Evolutionary conservation across 306 rosid genomes (phyloP), one percentile per base, ranked within the genome.

Genomic region (Quercus variabilis): DNA sequence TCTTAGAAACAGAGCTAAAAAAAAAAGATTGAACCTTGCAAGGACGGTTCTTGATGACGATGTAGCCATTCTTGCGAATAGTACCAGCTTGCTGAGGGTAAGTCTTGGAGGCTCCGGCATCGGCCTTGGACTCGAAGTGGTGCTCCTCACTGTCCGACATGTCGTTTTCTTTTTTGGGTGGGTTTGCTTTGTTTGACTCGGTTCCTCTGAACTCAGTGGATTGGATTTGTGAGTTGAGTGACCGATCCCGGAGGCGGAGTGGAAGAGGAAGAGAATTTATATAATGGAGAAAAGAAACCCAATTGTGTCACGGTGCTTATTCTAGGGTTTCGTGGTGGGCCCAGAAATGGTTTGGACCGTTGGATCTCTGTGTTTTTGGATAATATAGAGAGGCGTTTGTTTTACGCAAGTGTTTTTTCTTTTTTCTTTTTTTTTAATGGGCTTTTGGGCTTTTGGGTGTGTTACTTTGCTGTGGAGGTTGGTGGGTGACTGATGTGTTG

Each of bases 1-100:
- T 51, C 18, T 4, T 11, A 28, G 35, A 7, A 55, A 21, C 23
- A 55, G 25, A 65, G 19, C 11, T 23, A 23, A 23, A 9, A 2
- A 20, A 20, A 64, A 12, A 19, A 15, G 11, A 1, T 9, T 3
- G 25, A 23, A 91, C 96, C 90, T 91, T 91, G 93, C 96, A 91
- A 72, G 96, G 90, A 8, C 96, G 92, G 60, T 18, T 78, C 56
- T 91, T 91, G 83, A 91, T 89, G 80, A 87, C 91, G 80, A 91
- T 87, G 83, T 91, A 84, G 20, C 96, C 96, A n/a, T 84, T 89
- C 83, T 91, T 91, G 26, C 96, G 96, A 49, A 91, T 88, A 41
- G 96, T 91, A 3, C 96, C 96, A n/a, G 96, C 96, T 71, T 89
- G 96, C 79, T 91, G 93, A 23, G 96, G 96, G 55, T 69, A 91